phyloP scores from a whole-genome alignment of 768 basidiomycete species.

The Lactarius akahatsu region DNA sequence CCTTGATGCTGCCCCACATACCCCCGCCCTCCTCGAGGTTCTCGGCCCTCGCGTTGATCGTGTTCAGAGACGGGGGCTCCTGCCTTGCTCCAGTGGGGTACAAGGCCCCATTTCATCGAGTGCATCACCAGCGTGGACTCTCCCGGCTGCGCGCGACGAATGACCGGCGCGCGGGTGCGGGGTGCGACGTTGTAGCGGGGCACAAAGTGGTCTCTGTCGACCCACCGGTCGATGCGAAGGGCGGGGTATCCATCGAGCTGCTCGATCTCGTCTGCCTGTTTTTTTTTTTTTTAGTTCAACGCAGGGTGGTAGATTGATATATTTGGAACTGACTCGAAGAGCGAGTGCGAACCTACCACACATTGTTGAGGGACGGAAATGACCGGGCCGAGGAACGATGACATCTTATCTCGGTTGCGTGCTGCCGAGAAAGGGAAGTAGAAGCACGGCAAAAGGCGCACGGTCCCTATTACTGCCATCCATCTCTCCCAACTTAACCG shows the following conservation, averaged over 20 bases:
- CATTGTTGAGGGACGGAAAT: conserved; percentile 35
- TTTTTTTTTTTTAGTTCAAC: too few relatives aligned
- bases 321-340: conserved; percentile 40
- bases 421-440: conserved; percentile 3
- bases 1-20: conserved; percentile 85
- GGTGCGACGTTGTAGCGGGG: conserved; percentile 83
- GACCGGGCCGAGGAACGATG: background rate
- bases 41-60: conserved; percentile 90
- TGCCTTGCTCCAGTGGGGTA: conserved; percentile 79
- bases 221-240: conserved; percentile 52
- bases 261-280: conserved; percentile 27
- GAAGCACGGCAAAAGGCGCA: background rate
- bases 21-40: conserved; percentile 70
- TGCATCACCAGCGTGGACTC: conserved; percentile 54
- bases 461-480: too few relatives aligned
- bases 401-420: background rate
- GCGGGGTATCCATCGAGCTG: conserved; percentile 49
- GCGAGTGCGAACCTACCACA: conserved; percentile 64
- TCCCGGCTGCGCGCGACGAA: conserved; percentile 43
- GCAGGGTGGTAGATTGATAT: conserved; percentile 1
- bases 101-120: conserved; percentile 89
- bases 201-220: conserved; percentile 56
- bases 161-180: conserved; percentile 71
- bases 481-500: background rate
- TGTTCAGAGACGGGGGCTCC: conserved; percentile 75